Evolutionary conservation across 2,329 filamentous ascomycete genomes (phyloP), one percentile per base, ranked within the genome.

Genomic region (Xylariaceae sp.): DNA sequence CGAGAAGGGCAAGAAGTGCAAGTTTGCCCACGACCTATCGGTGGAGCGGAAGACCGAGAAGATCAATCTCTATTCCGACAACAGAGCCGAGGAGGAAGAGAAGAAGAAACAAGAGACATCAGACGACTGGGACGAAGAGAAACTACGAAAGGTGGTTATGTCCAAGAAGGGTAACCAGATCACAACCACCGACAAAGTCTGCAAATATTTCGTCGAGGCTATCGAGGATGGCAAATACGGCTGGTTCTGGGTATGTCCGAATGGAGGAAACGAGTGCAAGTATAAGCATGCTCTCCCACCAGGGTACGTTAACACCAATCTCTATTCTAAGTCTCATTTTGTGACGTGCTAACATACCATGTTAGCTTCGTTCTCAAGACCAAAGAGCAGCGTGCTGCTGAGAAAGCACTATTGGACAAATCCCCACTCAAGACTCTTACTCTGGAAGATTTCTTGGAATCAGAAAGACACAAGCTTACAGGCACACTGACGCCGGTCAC

Each of bases 191-290:
- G 94, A 99, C 68, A 99, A 97, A 74, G 94, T 99, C 59, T 99
- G 94, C 89, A 99, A 97, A 73, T 96, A 76, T 77, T 99, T 99
- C 69, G 94, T 97, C 67, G 86, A 91, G 60, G 94, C 94, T 22
- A 94, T 99, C 55, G 94, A 99, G 73, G 94, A 99, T 66, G 89
- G 90, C 63, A 99, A 97, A 72, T 99, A 99, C 64, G 94, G 94
- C 55, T 99, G 94, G 94, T 97, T 99, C 74, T 99, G 94, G 94
- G 79, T 84, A 52, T 99, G 94, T 80, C 94, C 94, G 42, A 97
- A 97, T 65, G 91, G 90, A 58, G 92, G 89, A 56, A 87, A 99
- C 67, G 89, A 96, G 72, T 99, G 94, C 87, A 97, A 94, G 86
- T 99, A 99, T 69, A 91, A 88, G 73, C 94, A 99, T 71, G 90